Conservation (phyloP, 345 rosid genomes). For the Acer saccharum region DNA sequence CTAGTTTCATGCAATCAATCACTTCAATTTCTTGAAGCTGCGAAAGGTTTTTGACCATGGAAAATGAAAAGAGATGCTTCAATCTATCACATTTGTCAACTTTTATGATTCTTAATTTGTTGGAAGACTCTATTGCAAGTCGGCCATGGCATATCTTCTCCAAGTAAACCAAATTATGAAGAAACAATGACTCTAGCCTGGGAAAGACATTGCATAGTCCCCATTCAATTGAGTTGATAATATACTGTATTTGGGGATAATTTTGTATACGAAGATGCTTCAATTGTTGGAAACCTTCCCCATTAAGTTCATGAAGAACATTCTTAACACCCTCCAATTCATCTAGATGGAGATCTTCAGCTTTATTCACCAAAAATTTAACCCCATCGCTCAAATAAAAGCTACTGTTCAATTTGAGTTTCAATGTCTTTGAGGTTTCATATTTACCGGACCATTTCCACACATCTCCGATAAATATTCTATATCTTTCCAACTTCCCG, state of each 20-base stretch:
- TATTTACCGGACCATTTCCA: neutral
- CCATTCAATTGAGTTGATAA: too few species aligned
- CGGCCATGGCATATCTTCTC: slow-evolving; percentile 15
- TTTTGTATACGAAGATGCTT: slow-evolving; percentile 18
- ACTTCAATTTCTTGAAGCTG: slow-evolving; percentile 20
- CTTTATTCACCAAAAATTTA: neutral
- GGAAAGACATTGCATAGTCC: slow-evolving; percentile 1
- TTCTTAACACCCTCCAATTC: neutral
- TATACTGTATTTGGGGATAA: neutral
- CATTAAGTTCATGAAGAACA: neutral
- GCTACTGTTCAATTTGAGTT: neutral
- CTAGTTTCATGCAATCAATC: neutral
- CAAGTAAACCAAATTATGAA: slow-evolving; percentile 12
- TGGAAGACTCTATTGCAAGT: neutral
- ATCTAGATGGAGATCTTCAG: neutral
- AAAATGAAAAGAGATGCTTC: slow-evolving; percentile 22
- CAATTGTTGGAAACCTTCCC: neutral
- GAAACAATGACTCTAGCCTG: slow-evolving; percentile 10
- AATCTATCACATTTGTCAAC: slow-evolving; percentile 11
- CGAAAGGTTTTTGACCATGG: neutral
- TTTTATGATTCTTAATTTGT: slow-evolving; percentile 9
- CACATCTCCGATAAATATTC: neutral
- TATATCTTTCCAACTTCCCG: neutral
- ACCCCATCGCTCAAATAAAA: neutral
- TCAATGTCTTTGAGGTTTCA: neutral